phyloP scores from a whole-genome alignment of 164 flowering plant genomes.

The Cinnamomum micranthum region DNA sequence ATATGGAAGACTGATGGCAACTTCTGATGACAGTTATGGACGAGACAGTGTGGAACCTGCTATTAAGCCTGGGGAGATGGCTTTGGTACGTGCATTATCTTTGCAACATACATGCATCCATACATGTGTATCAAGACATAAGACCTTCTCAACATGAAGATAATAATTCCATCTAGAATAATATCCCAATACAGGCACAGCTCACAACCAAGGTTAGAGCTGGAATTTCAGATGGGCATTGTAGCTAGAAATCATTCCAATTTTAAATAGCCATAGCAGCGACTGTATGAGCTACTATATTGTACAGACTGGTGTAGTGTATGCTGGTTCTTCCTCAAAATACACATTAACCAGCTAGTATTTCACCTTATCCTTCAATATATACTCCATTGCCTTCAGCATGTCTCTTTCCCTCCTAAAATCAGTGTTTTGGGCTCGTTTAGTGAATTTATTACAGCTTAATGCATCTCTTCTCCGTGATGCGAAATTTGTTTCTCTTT shows the following conservation, averaged over 20 bases:
- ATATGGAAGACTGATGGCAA: not conserved
- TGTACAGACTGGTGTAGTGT: not conserved
- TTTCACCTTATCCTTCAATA: no score
- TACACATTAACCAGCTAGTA: no score
- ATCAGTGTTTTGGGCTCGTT: no score
- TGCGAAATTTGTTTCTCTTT: not conserved
- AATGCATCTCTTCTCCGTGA: not conserved
- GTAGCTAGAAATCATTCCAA: not conserved
- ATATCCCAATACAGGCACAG: no score
- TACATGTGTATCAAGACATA: not conserved
- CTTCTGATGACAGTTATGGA: constrained; percentile 50
- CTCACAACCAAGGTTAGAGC: no score
- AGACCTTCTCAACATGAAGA: not conserved
- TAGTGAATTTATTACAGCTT: not conserved
- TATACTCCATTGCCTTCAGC: not conserved
- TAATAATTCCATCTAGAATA: not conserved
- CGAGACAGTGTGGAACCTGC: constrained; percentile 84
- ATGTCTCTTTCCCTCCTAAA: no score
- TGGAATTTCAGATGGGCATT: not conserved
- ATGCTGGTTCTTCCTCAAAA: no score
- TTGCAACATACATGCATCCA: not conserved
- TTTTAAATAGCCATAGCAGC: not conserved
- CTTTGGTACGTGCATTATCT: constrained; percentile 50
- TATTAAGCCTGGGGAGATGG: constrained; percentile 78
- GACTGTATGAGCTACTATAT: not conserved